Conservation (phyloP, 495 filamentous ascomycete genomes). For the Neurospora intermedia region DNA sequence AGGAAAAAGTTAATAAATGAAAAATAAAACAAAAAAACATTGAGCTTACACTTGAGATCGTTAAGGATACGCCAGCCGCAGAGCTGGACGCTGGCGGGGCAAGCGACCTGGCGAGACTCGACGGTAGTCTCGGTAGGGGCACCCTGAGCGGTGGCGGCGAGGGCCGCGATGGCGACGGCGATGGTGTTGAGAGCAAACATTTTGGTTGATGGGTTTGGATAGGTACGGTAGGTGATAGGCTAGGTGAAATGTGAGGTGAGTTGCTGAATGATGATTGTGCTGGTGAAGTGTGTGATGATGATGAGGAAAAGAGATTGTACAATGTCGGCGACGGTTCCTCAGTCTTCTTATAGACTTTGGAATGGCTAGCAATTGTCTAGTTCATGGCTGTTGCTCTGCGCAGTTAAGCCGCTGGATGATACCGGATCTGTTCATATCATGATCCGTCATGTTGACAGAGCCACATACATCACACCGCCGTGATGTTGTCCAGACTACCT, state of each 20-base stretch:
- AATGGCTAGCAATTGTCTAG: neutral
- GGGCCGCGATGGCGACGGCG: neutral
- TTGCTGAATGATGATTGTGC: neutral
- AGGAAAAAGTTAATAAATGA: no score
- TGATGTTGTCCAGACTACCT: neutral
- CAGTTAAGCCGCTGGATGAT: neutral
- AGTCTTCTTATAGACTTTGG: neutral
- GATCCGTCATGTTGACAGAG: neutral
- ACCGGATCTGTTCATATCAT: neutral
- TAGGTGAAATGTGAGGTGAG: neutral
- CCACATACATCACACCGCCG: neutral
- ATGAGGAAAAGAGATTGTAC: neutral
- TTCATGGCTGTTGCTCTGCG: neutral
- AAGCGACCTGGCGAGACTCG: neutral
- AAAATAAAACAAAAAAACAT: no score
- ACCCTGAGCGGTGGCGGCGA: neutral
- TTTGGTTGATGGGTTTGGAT: neutral
- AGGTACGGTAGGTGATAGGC: neutral
- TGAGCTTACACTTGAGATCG: neutral
- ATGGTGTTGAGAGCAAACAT: constrained; percentile 1
- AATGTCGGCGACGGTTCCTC: neutral
- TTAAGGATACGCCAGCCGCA: constrained; percentile 2
- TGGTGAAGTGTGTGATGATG: neutral
- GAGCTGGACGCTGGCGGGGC: neutral
- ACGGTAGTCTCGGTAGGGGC: neutral